These are phyloP conservation scores for Colletotrichum destructivum DNA, from an alignment of 2,329 filamentous ascomycete species.

Conservation along the genomic window DNA sequence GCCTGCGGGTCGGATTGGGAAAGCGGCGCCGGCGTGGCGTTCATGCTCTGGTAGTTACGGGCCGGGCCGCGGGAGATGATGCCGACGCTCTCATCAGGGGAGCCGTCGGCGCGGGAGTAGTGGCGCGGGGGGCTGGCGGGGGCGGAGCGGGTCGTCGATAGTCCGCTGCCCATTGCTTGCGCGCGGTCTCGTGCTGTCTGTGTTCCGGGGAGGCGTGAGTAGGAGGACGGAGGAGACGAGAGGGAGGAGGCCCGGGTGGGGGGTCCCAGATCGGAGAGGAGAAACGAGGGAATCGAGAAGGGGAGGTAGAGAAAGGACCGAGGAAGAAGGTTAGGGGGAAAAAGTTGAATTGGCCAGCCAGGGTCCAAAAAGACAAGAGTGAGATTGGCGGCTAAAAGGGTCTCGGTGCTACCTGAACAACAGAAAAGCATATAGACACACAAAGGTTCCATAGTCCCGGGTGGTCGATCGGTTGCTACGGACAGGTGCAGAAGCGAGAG, in stretches of 20 bases:
- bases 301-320: not conserved
- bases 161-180: constrained; percentile 54
- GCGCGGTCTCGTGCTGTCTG: constrained; percentile 62
- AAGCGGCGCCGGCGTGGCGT: constrained; percentile 44
- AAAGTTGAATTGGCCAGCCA: constrained; percentile 3
- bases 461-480: constrained; percentile 13
- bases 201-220: constrained; percentile 24
- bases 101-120: constrained; percentile 43
- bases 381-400: constrained; percentile 17
- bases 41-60: constrained; percentile 59
- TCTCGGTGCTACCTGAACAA: not conserved
- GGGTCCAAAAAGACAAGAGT: constrained; percentile 1
- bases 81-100: constrained; percentile 59
- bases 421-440: no score
- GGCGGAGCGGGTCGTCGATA: constrained; percentile 41
- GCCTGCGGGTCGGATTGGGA: constrained; percentile 40
- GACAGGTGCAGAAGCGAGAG: constrained; percentile 22
- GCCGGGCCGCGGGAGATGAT: constrained; percentile 54
- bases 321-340: not conserved
- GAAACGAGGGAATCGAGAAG: not conserved
- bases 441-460: not conserved
- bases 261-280: not conserved
- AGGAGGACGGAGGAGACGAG: not conserved
- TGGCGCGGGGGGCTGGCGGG: constrained; percentile 42
- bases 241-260: not conserved